A percentile compares a stretch with the other conserved stretches of the same genome.
Evolutionary conservation across 2,329 filamentous ascomycete species (phyloP).

Genomic region (Aplosporella prunicola): DNA sequence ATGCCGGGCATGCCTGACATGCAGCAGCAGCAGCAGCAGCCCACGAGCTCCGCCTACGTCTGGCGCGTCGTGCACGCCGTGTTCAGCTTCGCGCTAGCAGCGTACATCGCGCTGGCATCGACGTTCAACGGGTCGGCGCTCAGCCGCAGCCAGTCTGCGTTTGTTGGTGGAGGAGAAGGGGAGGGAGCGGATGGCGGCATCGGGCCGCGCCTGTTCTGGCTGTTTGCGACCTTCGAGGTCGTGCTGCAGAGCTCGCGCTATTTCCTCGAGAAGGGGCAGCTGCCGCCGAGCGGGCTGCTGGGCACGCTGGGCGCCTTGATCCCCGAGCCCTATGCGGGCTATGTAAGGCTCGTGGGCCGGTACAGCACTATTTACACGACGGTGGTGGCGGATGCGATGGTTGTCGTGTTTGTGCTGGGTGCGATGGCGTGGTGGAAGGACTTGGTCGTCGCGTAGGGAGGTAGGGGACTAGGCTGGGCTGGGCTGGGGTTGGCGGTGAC

Average conservation of each 20-base stretch:
- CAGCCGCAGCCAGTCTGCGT: constrained; percentile 37
- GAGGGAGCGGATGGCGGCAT: constrained; percentile 29
- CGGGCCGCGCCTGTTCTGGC: constrained; percentile 58
- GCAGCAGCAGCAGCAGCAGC: constrained; percentile 27
- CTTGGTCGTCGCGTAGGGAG: constrained; percentile 7
- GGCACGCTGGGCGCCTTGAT: constrained; percentile 56
- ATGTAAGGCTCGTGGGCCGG: constrained; percentile 50
- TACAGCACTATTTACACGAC: constrained; percentile 65
- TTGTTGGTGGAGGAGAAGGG: constrained; percentile 24
- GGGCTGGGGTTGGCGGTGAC: too few species aligned
- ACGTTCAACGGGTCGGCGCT: constrained; percentile 58
- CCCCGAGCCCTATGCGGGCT: constrained; percentile 54
- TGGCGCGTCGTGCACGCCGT: constrained; percentile 69
- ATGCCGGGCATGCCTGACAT: constrained; percentile 21
- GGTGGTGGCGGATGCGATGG: constrained; percentile 62
- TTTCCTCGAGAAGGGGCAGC: constrained; percentile 54
- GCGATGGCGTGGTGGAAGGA: constrained; percentile 42
- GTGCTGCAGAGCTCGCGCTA: constrained; percentile 62
- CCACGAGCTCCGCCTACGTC: constrained; percentile 41
- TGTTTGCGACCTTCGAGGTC: constrained; percentile 71
- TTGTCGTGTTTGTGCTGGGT: constrained; percentile 67
- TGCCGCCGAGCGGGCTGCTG: constrained; percentile 52
- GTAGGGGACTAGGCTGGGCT: too few species aligned
- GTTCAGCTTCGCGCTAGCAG: constrained; percentile 58
- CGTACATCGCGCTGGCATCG: constrained; percentile 60